These are phyloP conservation scores for Amoebophrya sp. DNA, from an alignment of 169 alveolate species.

Conservation along the genomic window DNA sequence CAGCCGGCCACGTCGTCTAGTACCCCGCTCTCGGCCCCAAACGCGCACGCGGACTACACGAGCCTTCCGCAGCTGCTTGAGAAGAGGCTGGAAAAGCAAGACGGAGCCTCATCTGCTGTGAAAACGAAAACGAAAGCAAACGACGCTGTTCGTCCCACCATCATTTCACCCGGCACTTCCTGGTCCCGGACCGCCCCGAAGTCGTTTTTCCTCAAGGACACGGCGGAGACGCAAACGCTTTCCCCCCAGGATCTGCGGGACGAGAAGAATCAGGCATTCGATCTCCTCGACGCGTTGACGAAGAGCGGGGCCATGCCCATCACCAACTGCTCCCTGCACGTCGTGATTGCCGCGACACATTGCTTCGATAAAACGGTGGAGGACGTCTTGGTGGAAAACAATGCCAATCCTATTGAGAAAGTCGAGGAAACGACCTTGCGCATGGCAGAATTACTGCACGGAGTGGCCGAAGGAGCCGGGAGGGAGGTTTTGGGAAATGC, in stretches of 20 bases:
- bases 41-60: too few relatives aligned
- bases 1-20: too few relatives aligned
- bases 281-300: conserved; percentile 24
- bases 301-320: conserved; percentile 26
- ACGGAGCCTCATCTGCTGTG: too few relatives aligned
- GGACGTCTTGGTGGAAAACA: conserved; percentile 23
- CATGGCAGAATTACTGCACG: not conserved
- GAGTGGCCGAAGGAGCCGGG: too few relatives aligned
- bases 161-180: not conserved
- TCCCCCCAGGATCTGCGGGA: too few relatives aligned
- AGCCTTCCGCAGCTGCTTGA: too few relatives aligned
- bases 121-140: too few relatives aligned
- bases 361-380: conserved; percentile 27
- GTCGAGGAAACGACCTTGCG: not conserved
- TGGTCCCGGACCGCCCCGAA: not conserved
- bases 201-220: not conserved
- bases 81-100: too few relatives aligned
- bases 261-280: conserved; percentile 15
- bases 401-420: conserved; percentile 20
- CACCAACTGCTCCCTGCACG: conserved; percentile 14
- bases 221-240: not conserved
- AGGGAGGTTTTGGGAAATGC: too few relatives aligned
- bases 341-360: conserved; percentile 24
- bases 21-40: too few relatives aligned
- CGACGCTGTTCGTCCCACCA: not conserved